These are phyloP conservation scores for Casuarina equisetifolia DNA, from an alignment of 306 rosid species.

Conservation along the genomic window DNA sequence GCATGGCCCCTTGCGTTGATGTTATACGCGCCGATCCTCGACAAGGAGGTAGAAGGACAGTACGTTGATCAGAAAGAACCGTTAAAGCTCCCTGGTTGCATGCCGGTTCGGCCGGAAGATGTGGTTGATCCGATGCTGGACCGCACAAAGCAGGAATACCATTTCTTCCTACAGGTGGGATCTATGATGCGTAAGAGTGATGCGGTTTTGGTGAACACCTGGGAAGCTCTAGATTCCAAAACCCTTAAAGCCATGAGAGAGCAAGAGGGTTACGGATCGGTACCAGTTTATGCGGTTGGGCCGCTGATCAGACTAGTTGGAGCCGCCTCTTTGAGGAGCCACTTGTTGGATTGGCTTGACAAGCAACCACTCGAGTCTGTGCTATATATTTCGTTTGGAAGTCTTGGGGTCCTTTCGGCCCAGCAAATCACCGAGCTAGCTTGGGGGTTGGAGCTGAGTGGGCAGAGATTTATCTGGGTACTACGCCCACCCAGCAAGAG, in stretches of 20 bases:
- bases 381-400: constrained; percentile 61
- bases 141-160: constrained; percentile 27
- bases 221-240: constrained; percentile 46
- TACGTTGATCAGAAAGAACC: constrained; percentile 9
- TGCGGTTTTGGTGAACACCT: constrained; percentile 63
- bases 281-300: constrained; percentile 50
- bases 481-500: constrained; percentile 38
- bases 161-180: neutral
- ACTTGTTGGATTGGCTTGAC: constrained; percentile 48
- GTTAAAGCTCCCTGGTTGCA: constrained; percentile 5
- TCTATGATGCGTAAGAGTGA: constrained; percentile 9
- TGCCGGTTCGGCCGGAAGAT: constrained; percentile 38
- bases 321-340: neutral
- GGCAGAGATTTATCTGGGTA: constrained; percentile 63
- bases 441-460: constrained; percentile 58
- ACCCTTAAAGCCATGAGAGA: constrained; percentile 26
- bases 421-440: constrained; percentile 61
- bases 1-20: neutral
- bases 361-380: constrained; percentile 49
- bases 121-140: constrained; percentile 31
- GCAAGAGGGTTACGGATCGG: constrained; percentile 11
- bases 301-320: constrained; percentile 37
- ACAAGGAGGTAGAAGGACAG: constrained; percentile 8
- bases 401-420: constrained; percentile 51
- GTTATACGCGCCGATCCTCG: neutral